Evolutionary conservation across 257 asterid genomes (phyloP).

Genomic region (Nicotiana attenuata): DNA sequence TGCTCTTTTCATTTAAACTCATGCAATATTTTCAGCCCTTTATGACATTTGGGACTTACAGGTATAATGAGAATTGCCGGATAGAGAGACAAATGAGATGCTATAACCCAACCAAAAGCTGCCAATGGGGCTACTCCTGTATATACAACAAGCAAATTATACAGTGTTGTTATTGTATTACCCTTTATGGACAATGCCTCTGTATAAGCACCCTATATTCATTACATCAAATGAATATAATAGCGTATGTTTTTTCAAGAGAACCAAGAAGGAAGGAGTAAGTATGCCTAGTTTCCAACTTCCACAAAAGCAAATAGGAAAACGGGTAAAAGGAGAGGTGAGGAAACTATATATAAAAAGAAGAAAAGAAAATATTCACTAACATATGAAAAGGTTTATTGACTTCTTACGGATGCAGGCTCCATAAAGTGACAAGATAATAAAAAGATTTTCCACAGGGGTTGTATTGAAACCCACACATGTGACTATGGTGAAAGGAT

Average conservation of each 20-base stretch:
- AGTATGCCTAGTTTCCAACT: background rate
- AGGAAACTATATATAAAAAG: background rate
- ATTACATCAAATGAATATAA: background rate
- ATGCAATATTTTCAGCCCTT: background rate
- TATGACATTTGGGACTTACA: conserved; percentile 39
- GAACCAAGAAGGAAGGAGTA: background rate
- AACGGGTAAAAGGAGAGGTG: background rate
- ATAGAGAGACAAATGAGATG: conserved; percentile 89
- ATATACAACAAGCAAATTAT: conserved; percentile 14
- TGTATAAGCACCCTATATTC: background rate
- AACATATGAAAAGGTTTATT: conserved; percentile 13
- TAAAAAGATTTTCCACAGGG: conserved; percentile 72
- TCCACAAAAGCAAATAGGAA: background rate
- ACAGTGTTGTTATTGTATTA: conserved; percentile 10
- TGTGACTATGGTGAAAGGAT: conserved; percentile 82
- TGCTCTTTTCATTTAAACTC: background rate
- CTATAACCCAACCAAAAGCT: conserved; percentile 93
- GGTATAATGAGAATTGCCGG: conserved; percentile 72
- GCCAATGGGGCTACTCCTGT: conserved; percentile 81
- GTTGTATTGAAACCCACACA: conserved; percentile 86
- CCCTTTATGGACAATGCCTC: background rate
- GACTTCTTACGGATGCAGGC: conserved; percentile 71
- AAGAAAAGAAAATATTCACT: background rate
- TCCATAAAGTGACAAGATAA: conserved; percentile 74
- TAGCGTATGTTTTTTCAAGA: background rate